Evolutionary conservation across 768 basidiomycete species (phyloP).

Genomic region (Boletus coccyginus): DNA sequence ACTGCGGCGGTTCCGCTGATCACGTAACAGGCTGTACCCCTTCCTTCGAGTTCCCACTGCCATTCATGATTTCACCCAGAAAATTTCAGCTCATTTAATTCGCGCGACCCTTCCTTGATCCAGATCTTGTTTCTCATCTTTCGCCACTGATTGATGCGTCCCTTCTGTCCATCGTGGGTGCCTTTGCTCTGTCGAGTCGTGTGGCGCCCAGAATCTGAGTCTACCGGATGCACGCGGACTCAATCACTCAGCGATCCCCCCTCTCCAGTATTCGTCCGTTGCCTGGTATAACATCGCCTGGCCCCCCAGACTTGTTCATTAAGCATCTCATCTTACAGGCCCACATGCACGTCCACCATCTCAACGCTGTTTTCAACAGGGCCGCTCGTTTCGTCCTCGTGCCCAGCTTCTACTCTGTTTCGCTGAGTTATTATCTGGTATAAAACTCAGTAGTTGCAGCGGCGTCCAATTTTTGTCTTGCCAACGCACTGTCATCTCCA

Average conservation of each 20-base stretch:
- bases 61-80: conserved; percentile 7
- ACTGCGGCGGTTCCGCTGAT: conserved; percentile 26
- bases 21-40: conserved; percentile 29
- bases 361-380: conserved; percentile 25
- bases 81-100: conserved; percentile 17
- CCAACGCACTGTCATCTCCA: conserved; percentile 35
- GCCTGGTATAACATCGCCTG: conserved; percentile 7
- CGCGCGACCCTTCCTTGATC: conserved; percentile 16
- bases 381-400: conserved; percentile 35
- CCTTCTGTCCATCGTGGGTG: conserved; percentile 8
- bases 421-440: conserved; percentile 39
- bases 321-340: conserved; percentile 13
- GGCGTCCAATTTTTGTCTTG: conserved; percentile 37
- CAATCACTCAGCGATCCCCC: conserved; percentile 27
- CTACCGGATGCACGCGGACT: conserved; percentile 24
- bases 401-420: conserved; percentile 38
- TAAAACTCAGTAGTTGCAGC: conserved; percentile 39
- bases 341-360: conserved; percentile 22
- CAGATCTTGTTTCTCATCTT: conserved; percentile 12
- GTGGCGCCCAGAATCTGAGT: conserved; percentile 21
- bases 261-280: conserved; percentile 4
- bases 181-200: conserved; percentile 10
- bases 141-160: conserved; percentile 15
- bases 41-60: conserved; percentile 14
- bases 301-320: conserved; percentile 7